A percentile compares a stretch with the other conserved stretches of the same genome.
Evolutionary conservation across 371 early-diverging fungal species (phyloP).

Genomic region (Zychaea mexicana): DNA sequence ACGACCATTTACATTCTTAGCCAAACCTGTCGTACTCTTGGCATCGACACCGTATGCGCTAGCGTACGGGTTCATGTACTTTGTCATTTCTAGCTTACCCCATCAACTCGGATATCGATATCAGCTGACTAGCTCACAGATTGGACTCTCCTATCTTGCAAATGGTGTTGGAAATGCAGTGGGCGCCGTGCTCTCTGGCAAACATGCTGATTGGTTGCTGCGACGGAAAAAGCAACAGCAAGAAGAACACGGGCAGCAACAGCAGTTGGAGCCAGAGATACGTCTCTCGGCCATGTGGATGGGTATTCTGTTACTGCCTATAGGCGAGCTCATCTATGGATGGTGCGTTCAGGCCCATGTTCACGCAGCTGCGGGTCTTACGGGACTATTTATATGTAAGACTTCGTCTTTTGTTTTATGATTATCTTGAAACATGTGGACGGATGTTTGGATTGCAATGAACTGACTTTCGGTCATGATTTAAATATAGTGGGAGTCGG

Average conservation of each 20-base stretch:
- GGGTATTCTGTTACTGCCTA: constrained; percentile 38
- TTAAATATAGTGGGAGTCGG: constrained; percentile 46
- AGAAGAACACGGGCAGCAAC: too few relatives aligned
- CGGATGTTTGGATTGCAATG: neutral
- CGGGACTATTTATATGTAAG: constrained; percentile 47
- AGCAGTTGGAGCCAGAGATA: constrained; percentile 23
- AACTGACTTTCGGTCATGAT: neutral
- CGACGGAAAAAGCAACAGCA: neutral
- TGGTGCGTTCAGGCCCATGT: constrained; percentile 40
- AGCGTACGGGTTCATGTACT: constrained; percentile 57
- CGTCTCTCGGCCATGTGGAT: constrained; percentile 43
- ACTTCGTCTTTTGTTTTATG: neutral
- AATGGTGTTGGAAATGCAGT: constrained; percentile 50
- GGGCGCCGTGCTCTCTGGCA: constrained; percentile 47
- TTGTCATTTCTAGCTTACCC: constrained; percentile 42
- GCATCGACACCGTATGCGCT: constrained; percentile 52
- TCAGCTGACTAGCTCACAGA: constrained; percentile 34
- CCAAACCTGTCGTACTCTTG: constrained; percentile 48
- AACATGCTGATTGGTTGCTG: constrained; percentile 37
- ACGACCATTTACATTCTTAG: constrained; percentile 44
- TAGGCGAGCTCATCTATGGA: constrained; percentile 45
- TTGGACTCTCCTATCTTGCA: constrained; percentile 45
- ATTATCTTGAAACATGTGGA: neutral
- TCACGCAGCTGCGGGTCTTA: constrained; percentile 24
- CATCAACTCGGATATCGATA: constrained; percentile 32